Base-by-base conservation (phyloP, 371 early-diverging fungal species). In the Smittium mucronatum region DNA sequence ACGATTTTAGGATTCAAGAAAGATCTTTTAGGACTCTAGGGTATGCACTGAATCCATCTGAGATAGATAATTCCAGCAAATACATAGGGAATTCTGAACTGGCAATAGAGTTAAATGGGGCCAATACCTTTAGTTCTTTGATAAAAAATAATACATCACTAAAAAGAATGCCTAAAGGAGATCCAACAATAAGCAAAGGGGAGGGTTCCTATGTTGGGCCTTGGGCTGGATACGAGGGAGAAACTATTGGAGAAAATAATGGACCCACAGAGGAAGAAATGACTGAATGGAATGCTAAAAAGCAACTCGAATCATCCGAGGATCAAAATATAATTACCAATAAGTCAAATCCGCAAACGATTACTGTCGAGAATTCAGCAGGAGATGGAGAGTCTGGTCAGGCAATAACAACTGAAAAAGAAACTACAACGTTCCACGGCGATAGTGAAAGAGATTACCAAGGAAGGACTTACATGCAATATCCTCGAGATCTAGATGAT, bases 381-480 rank as follows among this genome's bases (percentile, higher is more conserved):
- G 74, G 57, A 29, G 71, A 70, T 29, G 67, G 73, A 16, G 69
- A 33, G 28, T 70, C 31, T 0, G 28, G 29, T 1, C 66, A 65
- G 28, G 65, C 70, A 11, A 35, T 64, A 34, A 74, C 68, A 26
- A 71, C 70, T 26, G 71, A 75, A 32, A 69, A 47, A 11, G 81
- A 75, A 71, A 74, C 68, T 66, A 75, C 76, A 1, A 33, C 59
- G 21, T 76, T 84, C 71, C 78, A 82, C 67, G 81, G 82, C n/a
- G 82, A 81, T 70, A 75, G 83, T 0, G 92, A 91, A 75, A 78
- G 76, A 58, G 95, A 98, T 80, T 96, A 95, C 81, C 80, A 89
- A 71, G 97, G 95, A 57, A 80, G 96, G 34, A 93, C 95, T 0
- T 98, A 94, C 77, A 92, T 98, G 92, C 90, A 92, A 69, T 87